Percentiles rank a stretch among this genome's conserved stretches.
Conservation (phyloP, 2,329 filamentous ascomycete genomes). For the Cordyceps javanica region DNA sequence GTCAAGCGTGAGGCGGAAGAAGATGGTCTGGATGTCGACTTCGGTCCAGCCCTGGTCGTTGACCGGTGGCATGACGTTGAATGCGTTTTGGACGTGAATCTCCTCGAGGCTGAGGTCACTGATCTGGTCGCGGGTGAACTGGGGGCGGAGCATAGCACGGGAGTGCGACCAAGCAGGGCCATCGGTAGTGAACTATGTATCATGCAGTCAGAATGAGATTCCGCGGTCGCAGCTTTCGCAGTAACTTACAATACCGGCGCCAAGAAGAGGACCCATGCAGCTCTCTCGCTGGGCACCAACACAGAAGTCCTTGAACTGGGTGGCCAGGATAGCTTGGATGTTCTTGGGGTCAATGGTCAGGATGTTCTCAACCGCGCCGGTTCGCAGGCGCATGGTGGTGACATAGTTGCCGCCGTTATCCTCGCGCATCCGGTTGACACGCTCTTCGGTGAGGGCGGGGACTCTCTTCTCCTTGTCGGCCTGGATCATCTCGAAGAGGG, state of each 20-base stretch:
- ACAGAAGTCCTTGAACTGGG: constrained; percentile 23
- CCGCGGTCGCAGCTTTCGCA: neutral
- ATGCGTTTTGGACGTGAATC: constrained; percentile 27
- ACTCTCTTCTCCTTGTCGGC: constrained; percentile 18
- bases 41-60: constrained; percentile 30
- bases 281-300: constrained; percentile 21
- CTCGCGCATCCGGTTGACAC: constrained; percentile 13
- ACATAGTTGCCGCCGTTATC: constrained; percentile 16
- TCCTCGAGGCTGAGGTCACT: constrained; percentile 38
- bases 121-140: constrained; percentile 38
- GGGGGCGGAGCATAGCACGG: constrained; percentile 32
- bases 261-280: constrained; percentile 34
- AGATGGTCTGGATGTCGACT: constrained; percentile 40
- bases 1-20: constrained; percentile 45
- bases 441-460: constrained; percentile 13
- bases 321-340: constrained; percentile 24
- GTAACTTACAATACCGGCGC: constrained; percentile 29
- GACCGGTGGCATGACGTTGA: constrained; percentile 18
- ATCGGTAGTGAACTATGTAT: constrained; percentile 27
- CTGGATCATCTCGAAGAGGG: constrained; percentile 13
- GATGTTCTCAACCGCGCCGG: constrained; percentile 10
- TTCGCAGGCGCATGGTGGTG: constrained; percentile 12
- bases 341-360: constrained; percentile 23
- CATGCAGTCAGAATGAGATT: neutral
- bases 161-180: constrained; percentile 32